Percentiles rank a stretch among this genome's conserved stretches.
These are phyloP conservation scores for Ciborinia camelliae DNA, from an alignment of 2,329 filamentous ascomycete genomes.

Conservation along the genomic window DNA sequence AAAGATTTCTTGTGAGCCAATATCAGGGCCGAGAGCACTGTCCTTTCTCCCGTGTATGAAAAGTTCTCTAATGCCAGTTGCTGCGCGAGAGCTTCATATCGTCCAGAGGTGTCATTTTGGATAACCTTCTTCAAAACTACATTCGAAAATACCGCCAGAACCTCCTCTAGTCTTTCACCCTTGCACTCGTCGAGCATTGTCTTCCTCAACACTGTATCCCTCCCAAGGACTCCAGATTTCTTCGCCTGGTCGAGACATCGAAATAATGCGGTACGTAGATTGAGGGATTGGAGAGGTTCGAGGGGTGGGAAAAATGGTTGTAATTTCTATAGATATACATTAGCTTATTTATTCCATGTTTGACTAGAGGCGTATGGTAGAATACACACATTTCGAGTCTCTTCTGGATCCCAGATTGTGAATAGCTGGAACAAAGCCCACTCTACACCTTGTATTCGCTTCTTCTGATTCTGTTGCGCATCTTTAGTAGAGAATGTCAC, in stretches of 20 bases:
- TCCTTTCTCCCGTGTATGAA: slow-evolving; percentile 53
- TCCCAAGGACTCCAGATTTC: slow-evolving; percentile 77
- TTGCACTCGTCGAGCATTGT: slow-evolving; percentile 97
- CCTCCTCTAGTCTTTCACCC: slow-evolving; percentile 83
- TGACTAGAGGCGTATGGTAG: not conserved
- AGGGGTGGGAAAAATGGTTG: slow-evolving; percentile 86
- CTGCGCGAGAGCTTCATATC: slow-evolving; percentile 49
- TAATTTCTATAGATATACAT: slow-evolving; percentile 62
- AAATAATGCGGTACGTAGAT: slow-evolving; percentile 79
- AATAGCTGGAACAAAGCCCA: slow-evolving; percentile 92
- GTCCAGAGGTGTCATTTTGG: slow-evolving; percentile 42
- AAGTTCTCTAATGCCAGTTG: slow-evolving; percentile 56
- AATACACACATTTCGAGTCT: slow-evolving; percentile 65
- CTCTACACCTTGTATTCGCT: slow-evolving; percentile 77
- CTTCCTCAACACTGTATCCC: slow-evolving; percentile 79
- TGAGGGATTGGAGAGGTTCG: slow-evolving; percentile 86
- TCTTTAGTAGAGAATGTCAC: slow-evolving; percentile 68
- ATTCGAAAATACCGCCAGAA: slow-evolving; percentile 80
- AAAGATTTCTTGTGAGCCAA: slow-evolving; percentile 71
- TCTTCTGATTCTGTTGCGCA: slow-evolving; percentile 71
- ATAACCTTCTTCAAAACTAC: slow-evolving; percentile 71
- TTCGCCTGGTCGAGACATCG: slow-evolving; percentile 80
- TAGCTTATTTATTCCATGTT: not conserved
- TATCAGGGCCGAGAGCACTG: slow-evolving; percentile 60
- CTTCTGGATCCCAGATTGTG: slow-evolving; percentile 73